Base-by-base conservation (phyloP, 345 rosid genomes). In the Citrus glauca region DNA sequence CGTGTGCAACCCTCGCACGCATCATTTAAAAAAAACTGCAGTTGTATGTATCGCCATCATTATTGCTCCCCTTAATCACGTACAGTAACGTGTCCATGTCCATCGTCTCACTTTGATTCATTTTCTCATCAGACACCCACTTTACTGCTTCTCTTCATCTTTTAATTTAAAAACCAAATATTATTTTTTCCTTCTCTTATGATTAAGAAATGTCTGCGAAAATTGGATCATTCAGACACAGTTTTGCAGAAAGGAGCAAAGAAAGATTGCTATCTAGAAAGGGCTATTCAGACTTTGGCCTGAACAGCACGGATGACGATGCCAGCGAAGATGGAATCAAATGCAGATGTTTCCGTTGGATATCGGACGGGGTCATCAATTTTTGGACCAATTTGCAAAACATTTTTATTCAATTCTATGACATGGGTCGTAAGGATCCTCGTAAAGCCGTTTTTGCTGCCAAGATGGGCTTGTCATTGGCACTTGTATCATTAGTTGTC, bases 401-500 rank as follows among this genome's bases (percentile, higher is more conserved):
- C 37, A 22, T 25, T 67, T 35, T 42, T 1, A 59, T 68, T n/a
- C 82, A 80, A 74, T 74, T 92, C 60, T 89, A 76, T 57, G 80
- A 87, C 11, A 90, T 90, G 98, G 94, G 92, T 13, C 86, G 81
- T 7, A 67, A 83, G 1, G 97, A 94, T 87, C 93, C 88, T n/a
- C 76, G 94, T 33, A 94, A 85, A 80, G 68, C 85, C 22, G 0
- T 86, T 14, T 94, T 94, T 55, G 95, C 93, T 13, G 57, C 74
- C 4, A 94, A 94, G 84, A 90, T 94, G 97, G 98, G 96, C 2
- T 20, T 90, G 65, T 77, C 97, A 27, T 84, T 94, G 0, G 83
- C 92, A 0, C 62, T 89, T 11, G 82, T 85, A 53, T 91, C 96
- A 4, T 60, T 92, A 2, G 82, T 87, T 2, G 86, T 94, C 11